Evolutionary conservation across 2,329 filamentous ascomycete species (phyloP).

Genomic region (Diatrype stigma): DNA sequence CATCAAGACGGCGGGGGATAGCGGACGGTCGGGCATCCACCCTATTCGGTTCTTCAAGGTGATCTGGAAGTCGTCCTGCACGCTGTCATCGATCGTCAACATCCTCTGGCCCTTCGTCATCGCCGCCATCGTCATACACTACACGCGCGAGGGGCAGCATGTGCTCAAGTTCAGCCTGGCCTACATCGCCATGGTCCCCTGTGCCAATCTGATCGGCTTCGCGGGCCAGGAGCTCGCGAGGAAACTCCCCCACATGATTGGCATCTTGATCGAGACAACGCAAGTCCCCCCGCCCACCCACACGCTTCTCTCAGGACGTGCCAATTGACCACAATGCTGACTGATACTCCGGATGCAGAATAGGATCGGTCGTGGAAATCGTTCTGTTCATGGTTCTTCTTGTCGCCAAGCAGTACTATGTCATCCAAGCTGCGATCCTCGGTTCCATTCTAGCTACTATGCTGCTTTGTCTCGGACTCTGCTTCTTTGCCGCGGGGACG

Average conservation of each 20-base stretch:
- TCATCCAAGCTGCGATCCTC: slow-evolving; percentile 79
- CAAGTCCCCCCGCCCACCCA: slow-evolving; percentile 29
- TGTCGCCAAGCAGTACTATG: slow-evolving; percentile 50
- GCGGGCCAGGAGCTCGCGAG: slow-evolving; percentile 67
- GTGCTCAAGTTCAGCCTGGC: slow-evolving; percentile 65
- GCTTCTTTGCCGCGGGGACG: slow-evolving; percentile 75
- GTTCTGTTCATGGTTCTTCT: slow-evolving; percentile 78
- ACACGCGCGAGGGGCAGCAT: slow-evolving; percentile 37
- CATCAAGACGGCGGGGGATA: slow-evolving; percentile 52
- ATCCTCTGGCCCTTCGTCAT: slow-evolving; percentile 73
- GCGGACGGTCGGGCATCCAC: slow-evolving; percentile 62
- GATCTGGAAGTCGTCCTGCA: slow-evolving; percentile 59
- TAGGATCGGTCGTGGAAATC: slow-evolving; percentile 76
- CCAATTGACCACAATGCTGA: slow-evolving; percentile 1
- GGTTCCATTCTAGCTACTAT: slow-evolving; percentile 81
- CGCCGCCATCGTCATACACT: slow-evolving; percentile 62
- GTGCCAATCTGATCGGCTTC: slow-evolving; percentile 72
- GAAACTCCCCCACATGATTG: slow-evolving; percentile 71
- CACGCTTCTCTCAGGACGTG: too few relatives aligned
- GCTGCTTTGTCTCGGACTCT: slow-evolving; percentile 72
- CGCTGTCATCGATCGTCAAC: slow-evolving; percentile 61
- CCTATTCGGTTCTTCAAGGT: slow-evolving; percentile 61
- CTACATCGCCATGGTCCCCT: slow-evolving; percentile 74
- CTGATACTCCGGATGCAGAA: slow-evolving; percentile 22
- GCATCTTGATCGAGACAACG: slow-evolving; percentile 58